A percentile compares a stretch with the other conserved stretches of the same genome.
Conservation (phyloP, 2,329 filamentous ascomycete species). For the Cladosporium sp. region DNA sequence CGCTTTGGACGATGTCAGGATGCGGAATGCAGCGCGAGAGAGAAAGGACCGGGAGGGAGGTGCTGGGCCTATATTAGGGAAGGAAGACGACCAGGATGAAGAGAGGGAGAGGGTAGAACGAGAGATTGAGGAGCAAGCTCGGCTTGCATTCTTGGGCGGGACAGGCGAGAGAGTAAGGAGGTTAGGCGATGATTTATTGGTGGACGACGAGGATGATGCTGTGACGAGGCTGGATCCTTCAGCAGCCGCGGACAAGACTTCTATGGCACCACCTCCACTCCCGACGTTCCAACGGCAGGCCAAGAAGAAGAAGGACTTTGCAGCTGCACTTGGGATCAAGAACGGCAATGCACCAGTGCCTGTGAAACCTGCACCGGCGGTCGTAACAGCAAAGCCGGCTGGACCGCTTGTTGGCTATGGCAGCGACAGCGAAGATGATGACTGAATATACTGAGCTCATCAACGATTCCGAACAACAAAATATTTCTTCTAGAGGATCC, state of each 20-base stretch:
- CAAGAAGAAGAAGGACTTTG: conserved; percentile 83
- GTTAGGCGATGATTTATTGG: conserved; percentile 43
- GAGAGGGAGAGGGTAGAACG: conserved; percentile 64
- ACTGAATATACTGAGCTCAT: not conserved
- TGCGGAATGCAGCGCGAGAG: conserved; percentile 83
- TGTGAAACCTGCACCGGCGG: not conserved
- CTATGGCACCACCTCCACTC: conserved; percentile 47
- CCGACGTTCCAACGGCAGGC: conserved; percentile 70
- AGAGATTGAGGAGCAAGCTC: conserved; percentile 80
- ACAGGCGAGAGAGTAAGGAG: conserved; percentile 52
- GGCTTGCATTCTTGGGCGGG: conserved; percentile 67
- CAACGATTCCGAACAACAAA: not conserved
- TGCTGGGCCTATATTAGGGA: conserved; percentile 53
- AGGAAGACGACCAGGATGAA: conserved; percentile 51
- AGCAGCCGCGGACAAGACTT: conserved; percentile 25
- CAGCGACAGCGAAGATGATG: conserved; percentile 68
- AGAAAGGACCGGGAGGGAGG: conserved; percentile 62
- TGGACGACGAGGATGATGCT: conserved; percentile 5
- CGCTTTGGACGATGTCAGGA: conserved; percentile 89
- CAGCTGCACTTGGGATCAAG: conserved; percentile 77
- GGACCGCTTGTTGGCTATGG: conserved; percentile 84
- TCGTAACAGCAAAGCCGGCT: conserved; percentile 25
- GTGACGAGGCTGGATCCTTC: conserved; percentile 14
- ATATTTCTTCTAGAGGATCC: not conserved
- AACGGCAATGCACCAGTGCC: conserved; percentile 32